Evolutionary conservation across 2,329 filamentous ascomycete genomes (phyloP).

Genomic region (Hypoxylon sp.): DNA sequence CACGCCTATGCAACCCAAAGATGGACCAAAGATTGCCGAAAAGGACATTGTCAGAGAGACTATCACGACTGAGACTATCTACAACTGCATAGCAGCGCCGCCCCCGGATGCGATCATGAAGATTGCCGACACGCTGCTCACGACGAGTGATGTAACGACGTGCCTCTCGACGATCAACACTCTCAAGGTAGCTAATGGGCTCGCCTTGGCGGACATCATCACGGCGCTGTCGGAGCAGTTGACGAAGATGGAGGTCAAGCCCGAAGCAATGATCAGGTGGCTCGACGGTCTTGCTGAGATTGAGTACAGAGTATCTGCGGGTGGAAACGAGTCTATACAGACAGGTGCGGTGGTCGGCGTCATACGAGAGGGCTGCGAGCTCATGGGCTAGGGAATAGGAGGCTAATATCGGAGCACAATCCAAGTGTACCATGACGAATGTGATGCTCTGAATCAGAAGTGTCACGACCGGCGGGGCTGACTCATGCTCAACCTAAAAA

Average conservation of each 20-base stretch:
- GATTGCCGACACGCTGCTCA: slow-evolving; percentile 84
- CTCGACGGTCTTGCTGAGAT: slow-evolving; percentile 90
- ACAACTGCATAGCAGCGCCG: slow-evolving; percentile 95
- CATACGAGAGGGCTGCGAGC: slow-evolving; percentile 83
- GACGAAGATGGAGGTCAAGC: slow-evolving; percentile 79
- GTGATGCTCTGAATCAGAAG: neutral
- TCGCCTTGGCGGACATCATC: slow-evolving; percentile 93
- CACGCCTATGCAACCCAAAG: slow-evolving; percentile 70
- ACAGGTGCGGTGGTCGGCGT: slow-evolving; percentile 93
- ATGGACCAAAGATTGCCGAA: slow-evolving; percentile 66
- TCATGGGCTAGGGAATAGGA: slow-evolving; percentile 53
- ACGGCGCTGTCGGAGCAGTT: slow-evolving; percentile 86
- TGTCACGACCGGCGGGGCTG: too few species aligned
- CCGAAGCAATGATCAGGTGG: slow-evolving; percentile 90
- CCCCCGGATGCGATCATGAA: slow-evolving; percentile 87
- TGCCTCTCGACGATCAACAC: slow-evolving; percentile 89
- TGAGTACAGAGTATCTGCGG: slow-evolving; percentile 88
- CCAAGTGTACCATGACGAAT: neutral
- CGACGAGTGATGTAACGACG: slow-evolving; percentile 85
- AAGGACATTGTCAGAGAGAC: slow-evolving; percentile 75
- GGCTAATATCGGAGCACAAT: neutral
- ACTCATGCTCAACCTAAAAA: too few species aligned
- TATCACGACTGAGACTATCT: slow-evolving; percentile 92
- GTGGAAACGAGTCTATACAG: slow-evolving; percentile 86
- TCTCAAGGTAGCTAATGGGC: slow-evolving; percentile 82